Percentiles rank a stretch among this genome's conserved stretches.
phyloP scores from a whole-genome alignment of 1,284 basidiomycete genomes.

The Chiua sp. region DNA sequence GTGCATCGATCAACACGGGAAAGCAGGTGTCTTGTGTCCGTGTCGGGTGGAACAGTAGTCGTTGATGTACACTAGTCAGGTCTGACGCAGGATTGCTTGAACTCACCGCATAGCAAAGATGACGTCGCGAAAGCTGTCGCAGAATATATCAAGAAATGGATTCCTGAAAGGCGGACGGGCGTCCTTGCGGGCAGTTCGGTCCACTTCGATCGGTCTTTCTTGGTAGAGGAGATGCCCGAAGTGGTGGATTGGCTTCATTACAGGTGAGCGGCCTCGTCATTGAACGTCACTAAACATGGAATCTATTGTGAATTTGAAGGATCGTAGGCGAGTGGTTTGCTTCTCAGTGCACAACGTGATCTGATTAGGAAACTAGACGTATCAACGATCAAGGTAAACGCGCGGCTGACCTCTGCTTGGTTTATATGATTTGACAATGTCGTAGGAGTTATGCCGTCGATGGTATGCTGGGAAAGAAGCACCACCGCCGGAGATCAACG shows the following conservation, averaged over 20 bases:
- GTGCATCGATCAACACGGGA: constrained; percentile 76
- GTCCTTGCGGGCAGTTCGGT: constrained; percentile 85
- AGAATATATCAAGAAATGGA: constrained; percentile 75
- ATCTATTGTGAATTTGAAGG: constrained; percentile 37
- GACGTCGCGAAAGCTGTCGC: constrained; percentile 65
- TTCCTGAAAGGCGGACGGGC: constrained; percentile 63
- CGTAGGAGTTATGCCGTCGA: constrained; percentile 72
- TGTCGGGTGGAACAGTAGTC: background rate
- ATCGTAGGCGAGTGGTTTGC: constrained; percentile 58
- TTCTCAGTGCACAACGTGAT: background rate
- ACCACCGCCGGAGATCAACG: constrained; percentile 9
- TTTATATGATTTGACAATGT: constrained; percentile 1
- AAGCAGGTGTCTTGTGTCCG: constrained; percentile 41
- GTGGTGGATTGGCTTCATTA: constrained; percentile 80
- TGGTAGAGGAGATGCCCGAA: constrained; percentile 78
- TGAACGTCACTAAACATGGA: constrained; percentile 10
- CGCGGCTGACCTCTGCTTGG: background rate
- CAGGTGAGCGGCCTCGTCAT: constrained; percentile 49
- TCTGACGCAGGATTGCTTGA: constrained; percentile 69
- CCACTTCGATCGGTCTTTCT: constrained; percentile 77
- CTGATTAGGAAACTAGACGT: constrained; percentile 55
- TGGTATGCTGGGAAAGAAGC: constrained; percentile 60
- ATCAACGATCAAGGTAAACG: constrained; percentile 74
- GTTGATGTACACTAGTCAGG: constrained; percentile 59
- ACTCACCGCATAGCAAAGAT: constrained; percentile 60